phyloP scores from a whole-genome alignment of 2,329 filamentous ascomycete genomes.

The Spiromastix sp. region DNA sequence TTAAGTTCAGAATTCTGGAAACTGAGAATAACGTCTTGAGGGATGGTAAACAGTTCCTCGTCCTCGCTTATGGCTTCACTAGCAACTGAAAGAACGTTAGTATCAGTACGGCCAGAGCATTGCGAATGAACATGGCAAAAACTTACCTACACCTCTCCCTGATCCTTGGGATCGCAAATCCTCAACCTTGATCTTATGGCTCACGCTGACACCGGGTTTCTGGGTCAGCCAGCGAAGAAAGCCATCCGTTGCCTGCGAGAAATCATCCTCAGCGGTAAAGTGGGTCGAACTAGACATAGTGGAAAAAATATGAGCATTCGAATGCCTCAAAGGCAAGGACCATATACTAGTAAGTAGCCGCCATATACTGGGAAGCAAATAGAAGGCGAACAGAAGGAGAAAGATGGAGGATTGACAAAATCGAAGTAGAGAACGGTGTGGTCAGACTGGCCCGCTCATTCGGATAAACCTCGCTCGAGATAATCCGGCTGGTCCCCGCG shows the following conservation, averaged over 20 bases:
- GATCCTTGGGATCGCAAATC: conserved; percentile 47
- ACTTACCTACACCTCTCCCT: conserved; percentile 55
- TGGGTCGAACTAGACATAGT: conserved; percentile 27
- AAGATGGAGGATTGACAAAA: conserved; percentile 10
- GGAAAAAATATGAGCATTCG: no score
- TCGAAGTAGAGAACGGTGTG: conserved; percentile 8
- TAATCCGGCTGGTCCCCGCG: background rate
- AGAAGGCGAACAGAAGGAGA: conserved; percentile 6
- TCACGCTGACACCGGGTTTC: conserved; percentile 43
- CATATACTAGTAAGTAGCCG: background rate
- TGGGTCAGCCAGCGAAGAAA: conserved; percentile 50
- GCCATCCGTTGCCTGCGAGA: conserved; percentile 36
- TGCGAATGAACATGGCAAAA: conserved; percentile 9
- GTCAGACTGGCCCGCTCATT: conserved; percentile 13
- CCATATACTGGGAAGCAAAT: conserved; percentile 4
- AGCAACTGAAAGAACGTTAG: conserved; percentile 49
- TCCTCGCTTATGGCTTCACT: conserved; percentile 58
- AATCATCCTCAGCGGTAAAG: conserved; percentile 26
- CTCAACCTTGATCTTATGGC: conserved; percentile 45
- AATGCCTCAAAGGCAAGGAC: background rate
- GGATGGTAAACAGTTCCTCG: conserved; percentile 71
- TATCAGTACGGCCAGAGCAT: conserved; percentile 15
- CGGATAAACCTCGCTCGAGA: conserved; percentile 18
- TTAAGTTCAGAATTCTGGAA: conserved; percentile 61
- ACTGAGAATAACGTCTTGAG: conserved; percentile 60